Evolutionary conservation across 148 eudicot species (phyloP).

Genomic region (Rhododendron williamsianum): DNA sequence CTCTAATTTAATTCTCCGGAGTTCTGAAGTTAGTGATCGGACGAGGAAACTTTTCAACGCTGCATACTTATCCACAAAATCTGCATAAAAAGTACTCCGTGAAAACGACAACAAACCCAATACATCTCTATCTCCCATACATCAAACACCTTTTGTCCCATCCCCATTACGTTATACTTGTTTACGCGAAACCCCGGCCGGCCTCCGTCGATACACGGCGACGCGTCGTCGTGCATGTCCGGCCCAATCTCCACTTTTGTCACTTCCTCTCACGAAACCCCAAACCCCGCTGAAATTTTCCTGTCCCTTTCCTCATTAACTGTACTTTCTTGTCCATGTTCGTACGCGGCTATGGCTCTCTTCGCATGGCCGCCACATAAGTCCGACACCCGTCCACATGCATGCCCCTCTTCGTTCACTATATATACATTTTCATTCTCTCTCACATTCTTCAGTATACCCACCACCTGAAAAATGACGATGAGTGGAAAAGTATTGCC

Average conservation of each 20-base stretch:
- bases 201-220: background rate
- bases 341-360: background rate
- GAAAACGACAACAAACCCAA: background rate
- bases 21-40: background rate
- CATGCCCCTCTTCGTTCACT: background rate
- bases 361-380: background rate
- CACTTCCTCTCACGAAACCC: background rate
- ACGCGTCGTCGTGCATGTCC: conserved; percentile 7
- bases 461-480: background rate
- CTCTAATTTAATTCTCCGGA: no score
- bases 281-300: background rate
- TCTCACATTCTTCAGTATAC: background rate
- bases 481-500: background rate
- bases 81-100: background rate
- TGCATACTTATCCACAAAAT: background rate
- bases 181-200: background rate
- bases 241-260: background rate
- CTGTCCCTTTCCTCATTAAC: background rate
- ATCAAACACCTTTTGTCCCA: background rate
- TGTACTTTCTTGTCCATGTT: background rate
- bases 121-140: background rate
- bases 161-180: background rate
- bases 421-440: background rate
- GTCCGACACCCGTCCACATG: conserved; percentile 3
- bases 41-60: background rate